Evolutionary conservation across 495 filamentous ascomycete genomes (phyloP).

Genomic region (Penicillium robsamsonii): DNA sequence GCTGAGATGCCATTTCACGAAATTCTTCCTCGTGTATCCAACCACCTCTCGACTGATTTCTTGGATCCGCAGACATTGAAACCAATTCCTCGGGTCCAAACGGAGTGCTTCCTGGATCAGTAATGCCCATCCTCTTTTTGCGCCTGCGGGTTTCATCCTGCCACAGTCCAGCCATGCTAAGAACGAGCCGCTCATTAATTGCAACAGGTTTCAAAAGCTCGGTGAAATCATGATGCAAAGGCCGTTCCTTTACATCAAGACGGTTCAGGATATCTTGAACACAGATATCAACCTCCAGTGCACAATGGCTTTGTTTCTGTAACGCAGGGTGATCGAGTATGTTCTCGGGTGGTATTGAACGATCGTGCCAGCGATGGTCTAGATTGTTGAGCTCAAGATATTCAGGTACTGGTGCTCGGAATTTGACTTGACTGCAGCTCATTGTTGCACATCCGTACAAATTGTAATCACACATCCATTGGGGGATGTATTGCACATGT

Average conservation of each 20-base stretch:
- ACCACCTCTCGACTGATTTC: conserved; percentile 62
- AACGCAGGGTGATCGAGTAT: conserved; percentile 60
- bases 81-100: conserved; percentile 77
- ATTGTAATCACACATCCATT: conserved; percentile 98
- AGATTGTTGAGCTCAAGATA: conserved; percentile 55
- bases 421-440: conserved; percentile 63
- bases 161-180: conserved; percentile 94
- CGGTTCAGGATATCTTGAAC: conserved; percentile 88
- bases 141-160: conserved; percentile 82
- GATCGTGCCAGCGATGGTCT: conserved; percentile 75
- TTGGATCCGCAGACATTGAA: conserved; percentile 79
- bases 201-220: conserved; percentile 66
- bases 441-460: conserved; percentile 91
- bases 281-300: conserved; percentile 83
- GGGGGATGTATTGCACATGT: conserved; percentile 84
- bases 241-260: conserved; percentile 64
- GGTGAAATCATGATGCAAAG: conserved; percentile 82
- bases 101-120: conserved; percentile 62
- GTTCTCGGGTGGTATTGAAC: conserved; percentile 53
- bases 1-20: conserved; percentile 55
- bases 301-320: conserved; percentile 79
- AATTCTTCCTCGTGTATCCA: conserved; percentile 95
- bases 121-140: conserved; percentile 62
- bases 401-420: conserved; percentile 74
- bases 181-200: conserved; percentile 74